Percentiles rank a stretch among this genome's conserved stretches.
phyloP scores from a whole-genome alignment of 78 protist genomes.

The Anaeramoeba flamelloides region DNA sequence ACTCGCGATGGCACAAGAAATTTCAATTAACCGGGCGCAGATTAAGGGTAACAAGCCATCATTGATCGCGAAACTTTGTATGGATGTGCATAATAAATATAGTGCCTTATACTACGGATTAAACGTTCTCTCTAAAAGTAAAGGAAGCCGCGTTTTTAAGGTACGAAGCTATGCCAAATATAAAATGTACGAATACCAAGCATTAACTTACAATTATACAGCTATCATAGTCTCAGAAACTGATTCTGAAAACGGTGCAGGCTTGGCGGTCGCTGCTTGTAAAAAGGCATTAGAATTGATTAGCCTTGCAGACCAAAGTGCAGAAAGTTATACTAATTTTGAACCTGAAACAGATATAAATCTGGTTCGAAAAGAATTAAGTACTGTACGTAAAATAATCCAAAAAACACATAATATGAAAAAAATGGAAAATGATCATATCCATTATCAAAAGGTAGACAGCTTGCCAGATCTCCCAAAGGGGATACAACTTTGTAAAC shows the following conservation, averaged over 20 bases:
- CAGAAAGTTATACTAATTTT: not conserved
- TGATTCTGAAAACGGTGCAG: not conserved
- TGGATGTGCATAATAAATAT: not conserved
- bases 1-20: not conserved
- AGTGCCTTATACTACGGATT: not conserved
- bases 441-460: not conserved
- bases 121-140: not conserved
- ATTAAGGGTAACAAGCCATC: not conserved
- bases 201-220: not conserved
- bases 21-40: not conserved
- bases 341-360: not conserved
- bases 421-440: not conserved
- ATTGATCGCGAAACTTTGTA: not conserved
- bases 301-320: not conserved
- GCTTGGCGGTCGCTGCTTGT: not conserved
- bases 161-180: not conserved
- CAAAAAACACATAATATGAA: not conserved
- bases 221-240: not conserved
- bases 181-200: not conserved
- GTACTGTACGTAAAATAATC: not conserved
- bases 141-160: not conserved
- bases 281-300: not conserved
- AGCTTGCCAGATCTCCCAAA: not conserved
- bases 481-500: not conserved
- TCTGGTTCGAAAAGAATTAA: not conserved